Evolutionary conservation across 495 filamentous ascomycete species (phyloP).

Genomic region (Amniculicola lignicola): DNA sequence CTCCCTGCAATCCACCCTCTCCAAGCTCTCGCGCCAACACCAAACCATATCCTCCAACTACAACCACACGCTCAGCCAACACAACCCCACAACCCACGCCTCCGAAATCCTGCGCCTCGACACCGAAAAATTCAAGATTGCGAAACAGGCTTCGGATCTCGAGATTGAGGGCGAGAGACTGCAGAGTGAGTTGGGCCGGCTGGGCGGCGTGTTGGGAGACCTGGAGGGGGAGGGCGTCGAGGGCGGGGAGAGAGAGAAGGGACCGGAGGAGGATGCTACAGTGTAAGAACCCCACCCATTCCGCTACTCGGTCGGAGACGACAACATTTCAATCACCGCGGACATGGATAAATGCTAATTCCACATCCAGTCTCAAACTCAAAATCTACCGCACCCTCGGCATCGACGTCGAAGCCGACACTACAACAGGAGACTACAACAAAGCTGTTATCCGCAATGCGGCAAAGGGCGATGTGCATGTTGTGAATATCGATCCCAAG

Average conservation of each 20-base stretch:
- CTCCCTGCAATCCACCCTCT: conserved; percentile 67
- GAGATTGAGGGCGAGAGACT: conserved; percentile 91
- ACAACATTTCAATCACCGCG: no score
- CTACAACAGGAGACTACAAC: conserved; percentile 71
- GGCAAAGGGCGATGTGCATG: conserved; percentile 85
- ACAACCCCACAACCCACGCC: conserved; percentile 74
- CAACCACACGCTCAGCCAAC: conserved; percentile 62
- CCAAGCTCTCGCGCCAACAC: conserved; percentile 68
- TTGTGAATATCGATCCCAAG: conserved; percentile 90
- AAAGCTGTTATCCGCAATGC: conserved; percentile 85
- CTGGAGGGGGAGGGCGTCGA: conserved; percentile 77
- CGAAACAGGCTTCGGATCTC: conserved; percentile 80
- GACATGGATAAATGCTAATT: no score
- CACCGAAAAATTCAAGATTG: conserved; percentile 90
- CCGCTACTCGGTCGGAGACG: not conserved
- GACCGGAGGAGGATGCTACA: conserved; percentile 52
- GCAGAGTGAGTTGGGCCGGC: conserved; percentile 71
- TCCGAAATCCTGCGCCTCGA: conserved; percentile 77
- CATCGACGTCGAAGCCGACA: conserved; percentile 82
- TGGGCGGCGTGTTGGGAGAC: conserved; percentile 72
- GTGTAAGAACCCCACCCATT: conserved; percentile 32
- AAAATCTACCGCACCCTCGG: conserved; percentile 89
- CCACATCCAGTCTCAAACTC: conserved; percentile 67
- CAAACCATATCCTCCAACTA: conserved; percentile 66
- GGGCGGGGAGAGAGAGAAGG: conserved; percentile 56